Evolutionary conservation across 1,284 basidiomycete species (phyloP).

Genomic region (Malassezia vespertilionis): DNA sequence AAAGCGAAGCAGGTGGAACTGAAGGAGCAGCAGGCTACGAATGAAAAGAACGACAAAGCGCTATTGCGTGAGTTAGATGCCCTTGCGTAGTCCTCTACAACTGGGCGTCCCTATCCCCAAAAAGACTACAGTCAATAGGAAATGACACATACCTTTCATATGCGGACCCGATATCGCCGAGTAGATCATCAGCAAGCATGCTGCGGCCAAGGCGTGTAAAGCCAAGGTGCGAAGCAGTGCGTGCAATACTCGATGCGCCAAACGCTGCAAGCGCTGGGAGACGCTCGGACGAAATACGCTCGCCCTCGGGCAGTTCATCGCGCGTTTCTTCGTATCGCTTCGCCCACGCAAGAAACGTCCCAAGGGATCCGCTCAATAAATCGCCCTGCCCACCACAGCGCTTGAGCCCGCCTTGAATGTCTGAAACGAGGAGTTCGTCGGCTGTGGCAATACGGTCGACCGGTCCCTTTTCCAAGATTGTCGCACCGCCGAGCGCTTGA

Average conservation of each 20-base stretch:
- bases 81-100: slow-evolving; percentile 14
- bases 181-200: slow-evolving; percentile 79
- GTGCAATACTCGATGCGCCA: slow-evolving; percentile 77
- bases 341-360: slow-evolving; percentile 84
- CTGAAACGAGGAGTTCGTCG: slow-evolving; percentile 48
- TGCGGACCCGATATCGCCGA: slow-evolving; percentile 46
- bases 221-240: slow-evolving; percentile 65
- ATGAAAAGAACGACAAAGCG: slow-evolving; percentile 16
- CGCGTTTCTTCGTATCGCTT: slow-evolving; percentile 74
- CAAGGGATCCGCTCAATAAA: slow-evolving; percentile 73
- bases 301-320: not conserved
- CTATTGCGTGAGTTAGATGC: slow-evolving; percentile 33
- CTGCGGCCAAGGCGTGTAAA: slow-evolving; percentile 66
- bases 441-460: slow-evolving; percentile 41
- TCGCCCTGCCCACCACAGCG: slow-evolving; percentile 93
- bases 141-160: slow-evolving; percentile 41
- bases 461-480: slow-evolving; percentile 80
- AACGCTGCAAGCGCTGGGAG: slow-evolving; percentile 74
- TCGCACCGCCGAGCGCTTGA: slow-evolving; percentile 66
- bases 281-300: too few relatives aligned
- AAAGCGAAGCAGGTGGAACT: slow-evolving; percentile 22
- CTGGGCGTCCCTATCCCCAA: too few relatives aligned
- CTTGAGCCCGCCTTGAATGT: slow-evolving; percentile 69
- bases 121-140: too few relatives aligned
- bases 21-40: slow-evolving; percentile 11